These are phyloP conservation scores for Quercus robur DNA, from an alignment of 306 rosid species.

Conservation along the genomic window DNA sequence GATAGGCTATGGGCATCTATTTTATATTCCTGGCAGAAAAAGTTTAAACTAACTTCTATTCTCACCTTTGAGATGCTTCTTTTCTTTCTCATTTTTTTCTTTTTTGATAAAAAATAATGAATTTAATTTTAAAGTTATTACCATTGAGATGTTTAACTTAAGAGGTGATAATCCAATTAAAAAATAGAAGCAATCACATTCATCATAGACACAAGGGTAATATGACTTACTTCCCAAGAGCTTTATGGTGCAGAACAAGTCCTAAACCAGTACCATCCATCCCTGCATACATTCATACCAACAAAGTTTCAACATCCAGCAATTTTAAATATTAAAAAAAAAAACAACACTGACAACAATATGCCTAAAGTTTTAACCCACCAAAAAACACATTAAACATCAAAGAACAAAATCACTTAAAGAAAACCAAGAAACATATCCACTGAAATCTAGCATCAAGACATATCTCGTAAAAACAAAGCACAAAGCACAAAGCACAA, in stretches of 20 bases:
- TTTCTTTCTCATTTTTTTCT: too few species aligned
- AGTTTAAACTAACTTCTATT: background rate
- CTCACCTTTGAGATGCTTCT: background rate
- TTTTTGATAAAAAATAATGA: too few species aligned
- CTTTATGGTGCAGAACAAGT: constrained; percentile 83
- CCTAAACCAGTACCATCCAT: constrained; percentile 92
- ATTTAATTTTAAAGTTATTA: too few species aligned
- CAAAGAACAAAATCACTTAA: background rate
- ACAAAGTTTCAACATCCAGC: constrained; percentile 12
- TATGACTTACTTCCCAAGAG: constrained; percentile 83
- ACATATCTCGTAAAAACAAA: background rate
- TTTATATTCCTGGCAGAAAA: background rate
- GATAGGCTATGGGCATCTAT: background rate
- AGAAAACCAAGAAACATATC: background rate
- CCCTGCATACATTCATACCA: constrained; percentile 48
- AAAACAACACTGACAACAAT: background rate
- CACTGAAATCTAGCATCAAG: background rate
- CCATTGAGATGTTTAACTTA: background rate
- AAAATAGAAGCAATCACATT: background rate
- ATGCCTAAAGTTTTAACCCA: background rate
- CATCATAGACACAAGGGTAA: background rate
- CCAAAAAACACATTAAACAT: background rate
- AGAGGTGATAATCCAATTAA: background rate
- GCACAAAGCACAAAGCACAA: background rate
- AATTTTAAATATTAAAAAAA: background rate